Conservation (phyloP, 2,329 filamentous ascomycete genomes). For the Colletotrichum sp. region DNA sequence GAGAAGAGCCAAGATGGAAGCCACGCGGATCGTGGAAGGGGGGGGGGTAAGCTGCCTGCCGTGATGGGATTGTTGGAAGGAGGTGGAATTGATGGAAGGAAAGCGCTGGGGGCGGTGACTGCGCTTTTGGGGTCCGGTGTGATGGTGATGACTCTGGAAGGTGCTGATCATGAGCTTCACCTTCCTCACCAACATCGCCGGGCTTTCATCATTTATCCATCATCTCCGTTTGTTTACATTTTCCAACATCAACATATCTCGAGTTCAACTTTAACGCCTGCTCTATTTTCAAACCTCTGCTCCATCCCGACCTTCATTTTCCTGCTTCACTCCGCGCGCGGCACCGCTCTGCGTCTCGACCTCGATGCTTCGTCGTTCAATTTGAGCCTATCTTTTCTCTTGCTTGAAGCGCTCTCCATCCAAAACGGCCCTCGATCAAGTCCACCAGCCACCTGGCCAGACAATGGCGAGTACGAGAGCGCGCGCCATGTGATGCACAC, state of each 20-base stretch:
- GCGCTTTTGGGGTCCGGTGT: neutral
- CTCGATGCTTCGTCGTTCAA: neutral
- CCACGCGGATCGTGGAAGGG: neutral
- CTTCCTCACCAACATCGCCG: neutral
- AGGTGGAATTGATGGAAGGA: neutral
- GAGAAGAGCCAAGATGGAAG: neutral
- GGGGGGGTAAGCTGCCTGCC: neutral
- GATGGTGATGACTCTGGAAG: neutral
- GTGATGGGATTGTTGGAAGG: neutral
- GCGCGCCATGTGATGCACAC: constrained; percentile 20
- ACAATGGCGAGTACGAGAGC: neutral
- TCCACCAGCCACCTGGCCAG: neutral
- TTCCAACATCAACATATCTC: neutral
- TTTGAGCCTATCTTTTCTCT: constrained; percentile 5
- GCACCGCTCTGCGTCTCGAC: constrained; percentile 16
- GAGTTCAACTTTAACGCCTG: neutral
- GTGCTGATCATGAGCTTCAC: neutral
- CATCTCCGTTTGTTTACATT: neutral
- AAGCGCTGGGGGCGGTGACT: neutral
- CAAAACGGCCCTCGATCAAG: neutral
- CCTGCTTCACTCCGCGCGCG: constrained; percentile 20
- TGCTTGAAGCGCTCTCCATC: constrained; percentile 11
- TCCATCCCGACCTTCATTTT: neutral
- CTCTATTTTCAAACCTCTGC: neutral
- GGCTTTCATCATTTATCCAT: neutral